phyloP scores from a whole-genome alignment of 1,284 basidiomycete genomes.

The Inonotus obliquus region DNA sequence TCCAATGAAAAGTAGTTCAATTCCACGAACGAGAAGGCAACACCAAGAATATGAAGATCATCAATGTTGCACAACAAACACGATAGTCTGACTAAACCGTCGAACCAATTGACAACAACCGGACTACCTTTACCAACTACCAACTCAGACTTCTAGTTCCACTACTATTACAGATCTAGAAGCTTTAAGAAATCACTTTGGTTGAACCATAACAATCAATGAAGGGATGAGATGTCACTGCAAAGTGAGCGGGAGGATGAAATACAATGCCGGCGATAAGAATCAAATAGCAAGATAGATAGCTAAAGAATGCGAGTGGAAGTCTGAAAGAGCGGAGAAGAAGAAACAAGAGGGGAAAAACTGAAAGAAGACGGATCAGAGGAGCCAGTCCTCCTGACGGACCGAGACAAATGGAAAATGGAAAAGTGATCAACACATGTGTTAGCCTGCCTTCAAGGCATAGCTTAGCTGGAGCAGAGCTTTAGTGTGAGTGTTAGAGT shows the following conservation, averaged over 20 bases:
- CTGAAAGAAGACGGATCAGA: no score
- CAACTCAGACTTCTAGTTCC: no score
- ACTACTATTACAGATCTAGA: neutral
- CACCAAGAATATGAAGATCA: neutral
- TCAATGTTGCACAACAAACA: neutral
- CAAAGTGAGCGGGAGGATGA: neutral
- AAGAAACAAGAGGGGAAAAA: neutral
- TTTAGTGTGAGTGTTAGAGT: no score
- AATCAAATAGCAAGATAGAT: neutral
- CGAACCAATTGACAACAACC: neutral
- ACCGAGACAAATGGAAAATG: neutral
- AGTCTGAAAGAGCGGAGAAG: neutral
- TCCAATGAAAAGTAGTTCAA: no score
- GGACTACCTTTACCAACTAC: neutral
- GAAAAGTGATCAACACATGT: neutral
- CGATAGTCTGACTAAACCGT: no score
- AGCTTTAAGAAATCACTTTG: neutral
- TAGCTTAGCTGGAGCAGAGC: neutral
- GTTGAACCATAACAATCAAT: neutral
- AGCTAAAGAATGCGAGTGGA: neutral
- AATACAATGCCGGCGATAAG: neutral
- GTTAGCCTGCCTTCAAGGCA: neutral
- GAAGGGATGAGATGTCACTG: neutral
- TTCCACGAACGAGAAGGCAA: neutral
- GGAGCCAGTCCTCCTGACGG: neutral